Base-by-base conservation (phyloP, 2,329 filamentous ascomycete genomes). In the Aspergillus niger region DNA sequence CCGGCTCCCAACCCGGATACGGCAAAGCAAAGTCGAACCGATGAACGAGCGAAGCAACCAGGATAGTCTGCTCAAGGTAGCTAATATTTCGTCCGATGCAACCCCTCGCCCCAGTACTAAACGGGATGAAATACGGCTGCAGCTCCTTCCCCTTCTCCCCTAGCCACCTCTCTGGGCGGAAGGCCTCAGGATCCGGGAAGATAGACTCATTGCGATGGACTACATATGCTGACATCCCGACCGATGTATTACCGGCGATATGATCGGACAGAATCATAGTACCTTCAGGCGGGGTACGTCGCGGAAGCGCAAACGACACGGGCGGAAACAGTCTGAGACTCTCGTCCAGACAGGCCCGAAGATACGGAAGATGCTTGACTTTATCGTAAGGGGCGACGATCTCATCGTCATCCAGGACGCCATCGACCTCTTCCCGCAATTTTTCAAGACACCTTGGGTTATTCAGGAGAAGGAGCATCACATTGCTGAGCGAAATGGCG, bases 331-430 rank as follows among this genome's bases (percentile, higher is more conserved):
- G 56, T 0, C 81, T 74, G n/a, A 83, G 59, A 0, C 74, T 72
- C 61, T 84, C 83, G 60, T 84, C 81, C n/a, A 84, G 68, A 61
- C 77, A 82, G 1, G 80, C 81, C 10, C 77, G 76, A 3, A 85
- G 77, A 63, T 82, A 84, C 0, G 81, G 80, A 0, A 83, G 70
- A 61, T 82, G 72, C 55, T 79, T 79, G 58, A 83, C 74, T 49
- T 79, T 81, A 30, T 81, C 79, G 59, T 81, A 83, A 0, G 80
- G 72, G 0, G 78, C 79, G n/a, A 83, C 70, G 3, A 73, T 65
- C 30, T 82, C 79, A 2, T 75, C 71, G 0, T 70, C 62, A 0
- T 77, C 74, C 0, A 83, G 67, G 8, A 77, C 76, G 1, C 72
- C 60, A 60, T 80, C 79, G 24, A 84, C 28, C 64, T 84, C 82